Evolutionary conservation across 345 rosid genomes (phyloP), one percentile per base, ranked within the genome.

Genomic region (Brassica incana): DNA sequence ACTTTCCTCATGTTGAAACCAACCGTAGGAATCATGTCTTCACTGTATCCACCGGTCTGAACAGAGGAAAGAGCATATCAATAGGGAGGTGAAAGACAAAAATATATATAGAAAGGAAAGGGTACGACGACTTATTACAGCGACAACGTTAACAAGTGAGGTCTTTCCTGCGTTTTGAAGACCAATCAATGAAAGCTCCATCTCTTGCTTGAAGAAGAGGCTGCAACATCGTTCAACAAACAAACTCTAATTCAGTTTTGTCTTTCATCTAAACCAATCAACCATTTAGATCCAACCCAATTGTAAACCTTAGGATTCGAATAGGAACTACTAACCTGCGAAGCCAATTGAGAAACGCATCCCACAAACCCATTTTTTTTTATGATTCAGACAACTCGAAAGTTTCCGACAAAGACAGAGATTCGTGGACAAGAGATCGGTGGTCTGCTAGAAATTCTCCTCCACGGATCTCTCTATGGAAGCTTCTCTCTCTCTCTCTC

Each of bases 1-100:
- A 93, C 98, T 84, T 93, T 93, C 87, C 89, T 93, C 98, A 91
- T 90, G 85, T 93, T 93, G 80, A 93, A 93, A 27, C 98, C 98
- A 27, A 93, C 97, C 40, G 97, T 91, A 65, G 97, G 97, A 79
- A 91, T 91, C 97, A 91, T 89, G 86, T 91, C 97, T 85, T 91
- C 93, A 62, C 93, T 91, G 69, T 91, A 91, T 72, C 93, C 97
- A 79, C 97, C 97, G 3, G 97, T 89, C 97, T 91, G 68, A 76
- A 77, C 73, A 79, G 84, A 74, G 67, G 64, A 78, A 80, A 71
- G 45, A 38, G 11, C 38, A 16, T 56, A 81, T 72, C 38, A 72
- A 65, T 45, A 69, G 77, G 65, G 43, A 6, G 64, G 65, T 77
- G 63, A 18, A 8, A 8, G 67, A 67, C 10, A 69, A 2, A 50